A percentile compares a stretch with the other conserved stretches of the same genome.
Evolutionary conservation across 164 flowering plant genomes (phyloP).

Genomic region (Taxillus chinensis): DNA sequence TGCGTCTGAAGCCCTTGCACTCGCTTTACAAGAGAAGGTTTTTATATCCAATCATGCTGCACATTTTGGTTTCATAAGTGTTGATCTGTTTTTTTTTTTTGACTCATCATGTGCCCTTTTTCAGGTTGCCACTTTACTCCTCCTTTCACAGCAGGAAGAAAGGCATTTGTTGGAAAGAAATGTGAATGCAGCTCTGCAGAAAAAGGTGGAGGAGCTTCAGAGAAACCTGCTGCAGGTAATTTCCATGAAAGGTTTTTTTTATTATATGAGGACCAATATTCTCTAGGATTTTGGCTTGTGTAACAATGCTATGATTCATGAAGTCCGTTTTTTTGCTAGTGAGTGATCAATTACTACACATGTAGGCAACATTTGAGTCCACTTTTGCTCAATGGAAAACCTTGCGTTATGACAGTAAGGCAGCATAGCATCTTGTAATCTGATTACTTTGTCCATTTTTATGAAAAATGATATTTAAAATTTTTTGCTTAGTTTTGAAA

Average conservation of each 20-base stretch:
- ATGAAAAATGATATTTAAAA: too few species aligned
- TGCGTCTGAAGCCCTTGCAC: conserved; percentile 57
- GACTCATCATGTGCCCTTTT: not conserved
- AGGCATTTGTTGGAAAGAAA: conserved; percentile 77
- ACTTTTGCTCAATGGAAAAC: too few species aligned
- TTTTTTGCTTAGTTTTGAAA: too few species aligned
- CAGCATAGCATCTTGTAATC: too few species aligned
- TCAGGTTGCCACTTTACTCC: conserved; percentile 74
- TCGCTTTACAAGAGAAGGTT: conserved; percentile 92
- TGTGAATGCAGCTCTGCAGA: conserved; percentile 65
- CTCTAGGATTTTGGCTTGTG: not conserved
- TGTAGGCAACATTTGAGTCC: not conserved
- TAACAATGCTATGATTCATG: too few species aligned
- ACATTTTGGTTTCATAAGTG: conserved; percentile 1
- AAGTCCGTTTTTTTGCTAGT: not conserved
- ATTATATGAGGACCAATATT: not conserved
- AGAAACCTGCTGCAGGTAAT: conserved; percentile 73
- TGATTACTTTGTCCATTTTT: too few species aligned
- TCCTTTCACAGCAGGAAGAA: conserved; percentile 92
- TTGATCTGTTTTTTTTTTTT: not conserved
- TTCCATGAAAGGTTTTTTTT: not conserved
- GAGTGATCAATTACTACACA: not conserved
- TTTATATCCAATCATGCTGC: not conserved
- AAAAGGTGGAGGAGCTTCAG: conserved; percentile 78
- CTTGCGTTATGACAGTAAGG: too few species aligned